Conservation (phyloP, 352 stramenopile species). For the Phytopythium cucurbitacearum region DNA sequence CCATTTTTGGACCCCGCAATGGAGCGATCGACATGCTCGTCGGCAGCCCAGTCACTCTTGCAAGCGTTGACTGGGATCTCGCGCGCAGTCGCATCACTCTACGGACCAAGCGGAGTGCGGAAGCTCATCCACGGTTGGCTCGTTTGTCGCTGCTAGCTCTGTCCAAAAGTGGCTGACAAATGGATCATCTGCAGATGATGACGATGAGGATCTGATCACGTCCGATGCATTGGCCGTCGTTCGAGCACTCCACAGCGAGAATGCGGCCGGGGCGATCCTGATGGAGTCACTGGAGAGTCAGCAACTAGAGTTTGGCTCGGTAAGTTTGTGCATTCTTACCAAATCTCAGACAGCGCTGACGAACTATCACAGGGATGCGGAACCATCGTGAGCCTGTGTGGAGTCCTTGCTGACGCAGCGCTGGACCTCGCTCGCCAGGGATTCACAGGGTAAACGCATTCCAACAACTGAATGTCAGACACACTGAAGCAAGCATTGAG, state of each 20-base stretch:
- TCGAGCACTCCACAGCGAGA: conserved; percentile 3
- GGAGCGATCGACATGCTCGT: not conserved
- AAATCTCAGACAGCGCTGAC: too few relatives aligned
- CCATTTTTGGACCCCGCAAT: not conserved
- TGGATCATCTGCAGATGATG: not conserved
- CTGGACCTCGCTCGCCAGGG: not conserved
- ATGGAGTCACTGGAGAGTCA: not conserved
- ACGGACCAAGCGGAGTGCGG: conserved; percentile 3
- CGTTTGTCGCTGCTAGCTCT: not conserved
- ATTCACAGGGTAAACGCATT: not conserved
- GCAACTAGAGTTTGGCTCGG: not conserved
- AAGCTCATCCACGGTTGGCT: conserved; percentile 1
- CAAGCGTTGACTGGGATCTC: not conserved
- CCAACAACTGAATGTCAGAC: too few relatives aligned
- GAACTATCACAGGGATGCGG: not conserved
- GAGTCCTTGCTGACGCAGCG: not conserved
- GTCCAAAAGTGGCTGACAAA: not conserved
- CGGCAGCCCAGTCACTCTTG: conserved; percentile 1
- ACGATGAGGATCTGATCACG: conserved; percentile 2
- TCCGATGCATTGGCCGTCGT: not conserved
- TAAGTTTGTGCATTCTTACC: not conserved
- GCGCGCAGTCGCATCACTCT: not conserved
- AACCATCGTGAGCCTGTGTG: not conserved
- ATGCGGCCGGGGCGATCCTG: conserved; percentile 2
- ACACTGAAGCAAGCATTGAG: not conserved